Evolutionary conservation across 2,329 filamentous ascomycete genomes (phyloP).

Genomic region (Colletotrichum brevisporum): DNA sequence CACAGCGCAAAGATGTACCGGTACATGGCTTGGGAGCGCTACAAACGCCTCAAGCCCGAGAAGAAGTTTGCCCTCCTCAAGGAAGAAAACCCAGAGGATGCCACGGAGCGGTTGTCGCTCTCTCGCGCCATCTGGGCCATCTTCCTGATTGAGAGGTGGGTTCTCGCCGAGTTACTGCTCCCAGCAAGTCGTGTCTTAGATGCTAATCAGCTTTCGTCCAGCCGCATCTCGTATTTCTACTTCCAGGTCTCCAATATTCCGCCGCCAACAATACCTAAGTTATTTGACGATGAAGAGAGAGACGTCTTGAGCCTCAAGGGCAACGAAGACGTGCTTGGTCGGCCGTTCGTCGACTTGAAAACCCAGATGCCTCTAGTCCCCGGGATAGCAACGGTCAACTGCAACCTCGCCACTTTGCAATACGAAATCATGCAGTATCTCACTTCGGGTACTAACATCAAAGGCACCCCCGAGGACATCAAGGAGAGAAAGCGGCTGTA

Average conservation of each 20-base stretch:
- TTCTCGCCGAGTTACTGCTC: not conserved
- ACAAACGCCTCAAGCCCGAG: slow-evolving; percentile 33
- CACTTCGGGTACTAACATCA: slow-evolving; percentile 27
- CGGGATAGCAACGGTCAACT: slow-evolving; percentile 25
- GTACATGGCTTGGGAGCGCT: slow-evolving; percentile 38
- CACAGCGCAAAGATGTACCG: slow-evolving; percentile 34
- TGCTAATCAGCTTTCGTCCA: not conserved
- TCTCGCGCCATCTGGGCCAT: slow-evolving; percentile 31
- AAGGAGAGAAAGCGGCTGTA: slow-evolving; percentile 23
- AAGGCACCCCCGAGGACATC: slow-evolving; percentile 17
- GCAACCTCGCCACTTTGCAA: slow-evolving; percentile 21
- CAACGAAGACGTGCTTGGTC: slow-evolving; percentile 33
- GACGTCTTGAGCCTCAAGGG: slow-evolving; percentile 22
- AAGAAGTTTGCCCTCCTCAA: slow-evolving; percentile 21
- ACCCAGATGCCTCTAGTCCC: slow-evolving; percentile 7
- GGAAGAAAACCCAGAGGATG: slow-evolving; percentile 11
- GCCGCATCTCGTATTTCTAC: slow-evolving; percentile 38
- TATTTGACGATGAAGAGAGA: slow-evolving; percentile 27
- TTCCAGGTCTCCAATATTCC: slow-evolving; percentile 21
- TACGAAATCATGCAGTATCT: slow-evolving; percentile 36
- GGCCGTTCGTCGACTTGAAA: slow-evolving; percentile 4
- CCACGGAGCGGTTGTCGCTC: slow-evolving; percentile 18
- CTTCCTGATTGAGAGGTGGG: slow-evolving; percentile 36
- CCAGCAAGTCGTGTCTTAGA: not conserved
- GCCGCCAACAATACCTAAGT: slow-evolving; percentile 24